Conservation (phyloP, 2,329 filamentous ascomycete species). For the Phialophora macrospora region DNA sequence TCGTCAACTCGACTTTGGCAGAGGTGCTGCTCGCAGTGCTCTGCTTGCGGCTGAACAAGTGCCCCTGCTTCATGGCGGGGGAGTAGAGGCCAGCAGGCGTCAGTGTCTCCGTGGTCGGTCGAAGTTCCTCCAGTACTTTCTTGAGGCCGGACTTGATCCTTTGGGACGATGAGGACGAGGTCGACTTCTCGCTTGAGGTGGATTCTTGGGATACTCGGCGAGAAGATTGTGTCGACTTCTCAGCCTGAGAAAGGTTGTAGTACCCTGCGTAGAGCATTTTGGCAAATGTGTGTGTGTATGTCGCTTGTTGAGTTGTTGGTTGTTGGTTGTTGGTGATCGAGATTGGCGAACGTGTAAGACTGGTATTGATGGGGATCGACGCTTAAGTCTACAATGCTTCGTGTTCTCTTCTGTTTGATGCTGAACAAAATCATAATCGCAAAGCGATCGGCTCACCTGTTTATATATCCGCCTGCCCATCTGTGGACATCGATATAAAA, state of each 20-base stretch:
- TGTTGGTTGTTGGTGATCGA: constrained; percentile 2
- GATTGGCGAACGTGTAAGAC: neutral
- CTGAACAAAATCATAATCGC: constrained; percentile 8
- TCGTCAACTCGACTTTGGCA: constrained; percentile 14
- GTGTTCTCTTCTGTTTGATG: constrained; percentile 5
- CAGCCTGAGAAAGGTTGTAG: constrained; percentile 33
- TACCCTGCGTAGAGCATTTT: constrained; percentile 37
- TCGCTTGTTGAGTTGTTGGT: constrained; percentile 4
- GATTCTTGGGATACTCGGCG: constrained; percentile 30
- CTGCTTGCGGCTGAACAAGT: constrained; percentile 28
- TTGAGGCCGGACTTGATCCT: constrained; percentile 33
- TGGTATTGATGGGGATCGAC: neutral
- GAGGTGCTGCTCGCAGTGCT: constrained; percentile 5
- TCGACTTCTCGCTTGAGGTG: constrained; percentile 15
- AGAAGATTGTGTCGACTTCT: constrained; percentile 28
- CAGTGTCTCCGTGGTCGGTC: constrained; percentile 30
- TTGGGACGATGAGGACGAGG: constrained; percentile 20
- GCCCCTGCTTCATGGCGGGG: constrained; percentile 32
- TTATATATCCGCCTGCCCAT: constrained; percentile 30
- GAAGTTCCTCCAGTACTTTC: constrained; percentile 32
- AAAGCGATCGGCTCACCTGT: constrained; percentile 1
- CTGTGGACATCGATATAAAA: neutral
- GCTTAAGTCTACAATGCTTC: neutral
- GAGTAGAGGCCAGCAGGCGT: constrained; percentile 33
- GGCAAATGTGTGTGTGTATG: constrained; percentile 7